Evolutionary conservation across 2,329 filamentous ascomycete species (phyloP).

Genomic region (Colletotrichum salicis): DNA sequence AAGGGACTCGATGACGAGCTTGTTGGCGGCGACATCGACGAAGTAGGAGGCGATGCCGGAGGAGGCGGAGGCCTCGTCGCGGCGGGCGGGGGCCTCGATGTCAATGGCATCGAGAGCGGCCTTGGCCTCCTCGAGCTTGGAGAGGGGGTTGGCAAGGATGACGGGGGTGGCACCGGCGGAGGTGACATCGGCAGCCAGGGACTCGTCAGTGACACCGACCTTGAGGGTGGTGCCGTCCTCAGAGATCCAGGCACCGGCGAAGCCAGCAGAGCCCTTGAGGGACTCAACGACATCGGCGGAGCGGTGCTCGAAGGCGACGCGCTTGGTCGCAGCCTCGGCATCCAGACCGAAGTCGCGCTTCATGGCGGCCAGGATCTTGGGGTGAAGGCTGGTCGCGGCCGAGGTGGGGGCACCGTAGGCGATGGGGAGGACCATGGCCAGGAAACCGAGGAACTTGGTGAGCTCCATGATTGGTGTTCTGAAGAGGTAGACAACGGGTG

Average conservation of each 20-base stretch:
- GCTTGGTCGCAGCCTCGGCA: constrained; percentile 49
- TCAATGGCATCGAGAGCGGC: constrained; percentile 53
- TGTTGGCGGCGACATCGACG: constrained; percentile 52
- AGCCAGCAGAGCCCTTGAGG: constrained; percentile 46
- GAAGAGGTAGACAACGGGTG: constrained; percentile 34
- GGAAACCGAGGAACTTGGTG: constrained; percentile 49
- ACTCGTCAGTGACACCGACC: constrained; percentile 50
- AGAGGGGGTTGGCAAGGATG: constrained; percentile 47
- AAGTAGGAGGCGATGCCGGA: constrained; percentile 50
- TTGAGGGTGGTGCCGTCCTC: constrained; percentile 47
- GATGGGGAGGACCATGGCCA: constrained; percentile 51
- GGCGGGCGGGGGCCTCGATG: constrained; percentile 42
- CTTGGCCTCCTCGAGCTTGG: constrained; percentile 54
- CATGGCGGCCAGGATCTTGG: constrained; percentile 53
- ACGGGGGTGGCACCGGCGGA: constrained; percentile 48
- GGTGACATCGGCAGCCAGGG: constrained; percentile 47
- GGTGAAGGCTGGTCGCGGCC: constrained; percentile 49
- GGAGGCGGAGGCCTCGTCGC: constrained; percentile 39
- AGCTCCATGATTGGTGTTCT: constrained; percentile 48
- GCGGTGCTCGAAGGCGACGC: constrained; percentile 49
- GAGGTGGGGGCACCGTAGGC: constrained; percentile 52
- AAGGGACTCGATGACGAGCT: constrained; percentile 52
- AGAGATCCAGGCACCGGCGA: constrained; percentile 52
- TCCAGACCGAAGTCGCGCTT: constrained; percentile 54
- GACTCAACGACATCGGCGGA: constrained; percentile 51